These are phyloP conservation scores for Monilinia fructigena DNA, from an alignment of 2,329 filamentous ascomycete species.

Conservation along the genomic window DNA sequence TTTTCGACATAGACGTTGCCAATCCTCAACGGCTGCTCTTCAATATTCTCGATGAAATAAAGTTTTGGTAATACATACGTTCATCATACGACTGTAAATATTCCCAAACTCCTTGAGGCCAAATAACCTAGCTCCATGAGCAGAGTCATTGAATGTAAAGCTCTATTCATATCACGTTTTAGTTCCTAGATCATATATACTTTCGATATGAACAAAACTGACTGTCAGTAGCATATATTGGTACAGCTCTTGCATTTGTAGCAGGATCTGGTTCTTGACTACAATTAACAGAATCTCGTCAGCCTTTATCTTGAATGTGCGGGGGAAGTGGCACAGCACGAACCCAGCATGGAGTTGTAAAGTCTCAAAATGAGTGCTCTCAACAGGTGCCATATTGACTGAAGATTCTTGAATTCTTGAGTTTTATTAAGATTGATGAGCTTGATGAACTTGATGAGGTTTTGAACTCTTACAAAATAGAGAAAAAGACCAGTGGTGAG, in stretches of 20 bases:
- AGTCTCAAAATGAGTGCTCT: constrained; percentile 71
- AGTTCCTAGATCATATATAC: constrained; percentile 15
- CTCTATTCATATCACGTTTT: constrained; percentile 53
- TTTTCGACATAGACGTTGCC: constrained; percentile 17
- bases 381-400: constrained; percentile 24
- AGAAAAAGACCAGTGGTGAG: not conserved
- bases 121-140: constrained; percentile 91
- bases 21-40: constrained; percentile 8
- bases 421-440: not conserved
- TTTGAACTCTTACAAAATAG: too few species aligned
- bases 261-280: constrained; percentile 77
- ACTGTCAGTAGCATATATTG: constrained; percentile 93
- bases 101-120: constrained; percentile 93
- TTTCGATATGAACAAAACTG: constrained; percentile 18
- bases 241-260: constrained; percentile 86
- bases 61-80: constrained; percentile 52
- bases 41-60: not conserved
- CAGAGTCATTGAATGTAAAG: constrained; percentile 92
- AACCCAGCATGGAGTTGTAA: constrained; percentile 84
- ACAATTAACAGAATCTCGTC: constrained; percentile 12
- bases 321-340: constrained; percentile 32
- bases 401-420: not conserved
- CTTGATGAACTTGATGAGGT: not conserved
- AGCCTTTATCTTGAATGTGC: constrained; percentile 28
- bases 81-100: constrained; percentile 96